These are phyloP conservation scores for Tuctoria greenei DNA, from an alignment of 176 grass and related monocot species.

Conservation along the genomic window DNA sequence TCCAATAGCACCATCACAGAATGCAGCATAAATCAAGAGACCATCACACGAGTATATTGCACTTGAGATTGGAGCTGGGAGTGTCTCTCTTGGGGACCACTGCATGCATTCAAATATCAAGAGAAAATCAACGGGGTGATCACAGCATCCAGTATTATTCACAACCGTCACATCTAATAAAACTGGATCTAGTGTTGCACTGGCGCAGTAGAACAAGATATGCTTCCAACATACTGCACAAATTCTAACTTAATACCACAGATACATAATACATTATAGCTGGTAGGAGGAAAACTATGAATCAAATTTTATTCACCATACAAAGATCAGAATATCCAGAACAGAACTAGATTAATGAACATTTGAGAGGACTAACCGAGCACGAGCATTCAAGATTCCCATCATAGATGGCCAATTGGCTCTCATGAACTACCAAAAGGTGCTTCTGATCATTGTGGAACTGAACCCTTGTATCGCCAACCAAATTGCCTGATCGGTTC, in stretches of 20 bases:
- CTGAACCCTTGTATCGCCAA: conserved; percentile 92
- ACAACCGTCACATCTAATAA: neutral
- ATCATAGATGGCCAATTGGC: conserved; percentile 86
- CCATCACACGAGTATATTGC: conserved; percentile 98
- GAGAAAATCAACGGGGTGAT: conserved; percentile 9
- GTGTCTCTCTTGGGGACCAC: conserved; percentile 83
- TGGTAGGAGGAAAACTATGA: neutral
- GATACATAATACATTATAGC: neutral
- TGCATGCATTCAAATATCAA: conserved; percentile 37
- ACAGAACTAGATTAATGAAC: conserved; percentile 1
- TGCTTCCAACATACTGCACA: neutral
- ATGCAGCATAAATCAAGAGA: conserved; percentile 70
- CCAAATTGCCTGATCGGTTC: conserved; percentile 64
- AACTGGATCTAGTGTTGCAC: neutral
- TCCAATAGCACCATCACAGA: conserved; percentile 91
- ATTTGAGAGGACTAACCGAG: conserved; percentile 55
- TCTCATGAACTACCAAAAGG: conserved; percentile 93
- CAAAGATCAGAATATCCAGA: neutral
- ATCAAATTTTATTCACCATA: conserved; percentile 1
- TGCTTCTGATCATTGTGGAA: conserved; percentile 97
- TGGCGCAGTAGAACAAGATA: neutral
- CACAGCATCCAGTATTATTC: neutral
- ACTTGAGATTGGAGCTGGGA: conserved; percentile 85
- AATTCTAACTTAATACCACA: neutral
- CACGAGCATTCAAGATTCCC: conserved; percentile 81